Evolutionary conservation across 2,329 filamentous ascomycete species (phyloP), one percentile per base, ranked within the genome.

Genomic region (Trichoderma sp.): DNA sequence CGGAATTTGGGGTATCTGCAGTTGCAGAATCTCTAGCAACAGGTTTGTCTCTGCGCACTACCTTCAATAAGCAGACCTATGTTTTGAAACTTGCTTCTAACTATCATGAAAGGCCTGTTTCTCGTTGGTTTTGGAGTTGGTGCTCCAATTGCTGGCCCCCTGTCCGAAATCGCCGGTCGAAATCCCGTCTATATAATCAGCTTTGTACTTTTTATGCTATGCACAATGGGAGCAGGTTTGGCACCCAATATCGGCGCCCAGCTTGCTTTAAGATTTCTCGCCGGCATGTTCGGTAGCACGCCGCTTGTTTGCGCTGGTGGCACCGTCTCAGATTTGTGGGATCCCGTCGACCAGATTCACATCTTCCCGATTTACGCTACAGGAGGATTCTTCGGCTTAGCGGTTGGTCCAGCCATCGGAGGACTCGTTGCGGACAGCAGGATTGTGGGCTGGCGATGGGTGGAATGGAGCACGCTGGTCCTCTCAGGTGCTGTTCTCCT

Each of bases 111-210:
- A 57, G 55, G 55, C 55, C 8, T 57, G 14, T 57, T 57, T 14
- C 55, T 57, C 13, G 29, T 57, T 29, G 55, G 55, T 7, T 57
- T 57, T 57, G 55, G 55, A n/a, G 55, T 57, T 19, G 55, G 55
- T 21, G 55, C 55, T 33, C 55, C 55, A 10, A 29, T 57, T 21
- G 55, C 55, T 13, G 55, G 55, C 16, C 55, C 55, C 55, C 29
- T 57, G 16, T 57, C 55, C 19, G 55, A 57, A 33, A 57, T 57
- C 16, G 55, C 55, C 55, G 55, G 55, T 21, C 55, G 55, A 35
- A 57, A 57, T 57, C 55, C 55, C 55, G 55, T 57, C 11, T 57
- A 57, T 33, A 57, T 57, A 16, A 33, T 57, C 29, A 57, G 55
- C 27, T 57, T 57, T 35, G 55, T 57, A 4, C 55, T 57, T 0